Evolutionary conservation across 768 basidiomycete species (phyloP), one percentile per base, ranked within the genome.

Genomic region (Hortiboletus campestris): DNA sequence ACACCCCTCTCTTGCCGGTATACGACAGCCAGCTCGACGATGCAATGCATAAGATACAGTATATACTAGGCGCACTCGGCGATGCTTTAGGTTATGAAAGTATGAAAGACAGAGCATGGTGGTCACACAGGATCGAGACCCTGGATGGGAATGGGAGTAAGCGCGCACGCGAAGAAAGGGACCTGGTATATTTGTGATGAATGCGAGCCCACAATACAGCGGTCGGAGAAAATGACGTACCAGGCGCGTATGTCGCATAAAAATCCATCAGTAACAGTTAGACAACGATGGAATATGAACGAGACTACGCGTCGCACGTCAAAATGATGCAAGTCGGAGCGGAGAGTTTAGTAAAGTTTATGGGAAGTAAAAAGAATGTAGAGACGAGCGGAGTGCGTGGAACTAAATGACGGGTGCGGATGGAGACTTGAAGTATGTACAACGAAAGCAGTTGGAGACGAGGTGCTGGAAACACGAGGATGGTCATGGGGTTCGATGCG

Each of bases 61-160:
- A 57, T 53, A 55, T 39, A 58, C 53, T 63, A 65, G 35, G 36
- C 44, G 46, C 48, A 36, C 52, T 57, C 19, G 46, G 62, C 52
- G 28, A 31, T 44, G 49, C 28, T 48, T 40, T 55, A 68, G 25
- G 35, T 47, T 55, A 57, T 29, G 19, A 49, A 43, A 22, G 35
- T 20, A 40, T 38, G 28, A 25, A 45, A 32, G 14, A 39, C n/a
- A 28, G 17, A 36, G 16, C 9, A 31, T 44, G 28, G 11, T 14
- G 22, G 9, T 31, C 38, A 29, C 12, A 31, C 10, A 20, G 32
- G 11, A 42, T 9, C 6, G 6, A 25, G 25, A 25, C 25, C 25
- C 48, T 41, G 22, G 19, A 32, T 31, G 22, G 46, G 14, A 47
- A 28, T 10, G 39, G 9, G 34, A 28, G 11, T 10, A 28, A 35